Evolutionary conservation across 2,329 filamentous ascomycete species (phyloP), one percentile per base, ranked within the genome.

Genomic region (Albophoma yamanashiensis): DNA sequence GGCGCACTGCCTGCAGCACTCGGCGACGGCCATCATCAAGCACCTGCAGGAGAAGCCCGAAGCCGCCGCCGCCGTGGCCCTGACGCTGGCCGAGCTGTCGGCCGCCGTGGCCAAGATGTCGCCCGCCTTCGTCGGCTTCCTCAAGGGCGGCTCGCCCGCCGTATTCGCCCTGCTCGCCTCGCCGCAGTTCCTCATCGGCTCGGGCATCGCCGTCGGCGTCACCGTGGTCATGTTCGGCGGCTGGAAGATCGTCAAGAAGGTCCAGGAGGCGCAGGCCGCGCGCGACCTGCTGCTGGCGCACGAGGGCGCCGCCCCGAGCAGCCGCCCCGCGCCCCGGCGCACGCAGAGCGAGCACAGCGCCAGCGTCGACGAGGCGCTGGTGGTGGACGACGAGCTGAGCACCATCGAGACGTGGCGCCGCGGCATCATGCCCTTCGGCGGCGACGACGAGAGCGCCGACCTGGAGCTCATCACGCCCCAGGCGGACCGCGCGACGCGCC

Each of bases 181-280:
- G 60, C 94, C 94, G 0, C 91, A 99, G 69, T 99, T 99, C 71
- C 83, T 97, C 64, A 96, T 99, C 67, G 92, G 92, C 4, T 91
- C 90, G 0, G 90, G 92, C 52, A 86, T 96, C 17, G 91, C 89
- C 0, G 86, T 96, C 0, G 94, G 94, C 17, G 87, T 96, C n/a
- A 97, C 94, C 0, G 87, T 97, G 11, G 91, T 99, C 67, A 92
- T 94, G 72, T 91, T 99, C 62, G 94, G 94, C 59, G 93, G 94
- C 6, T 97, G 91, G 83, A 97, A 96, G 76, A 97, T 99, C 72
- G 87, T 99, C 75, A 95, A 97, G 80, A 88, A 86, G 67, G 90
- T 97, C 65, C 74, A 75, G 61, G 80, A 81, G 59, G 70, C 69
- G 25, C 71, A 72, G 59, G 64, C 66, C 1, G 67, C 70, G 1